Base-by-base conservation (phyloP, 1,139 yeast genomes). In the Candida anutae region DNA sequence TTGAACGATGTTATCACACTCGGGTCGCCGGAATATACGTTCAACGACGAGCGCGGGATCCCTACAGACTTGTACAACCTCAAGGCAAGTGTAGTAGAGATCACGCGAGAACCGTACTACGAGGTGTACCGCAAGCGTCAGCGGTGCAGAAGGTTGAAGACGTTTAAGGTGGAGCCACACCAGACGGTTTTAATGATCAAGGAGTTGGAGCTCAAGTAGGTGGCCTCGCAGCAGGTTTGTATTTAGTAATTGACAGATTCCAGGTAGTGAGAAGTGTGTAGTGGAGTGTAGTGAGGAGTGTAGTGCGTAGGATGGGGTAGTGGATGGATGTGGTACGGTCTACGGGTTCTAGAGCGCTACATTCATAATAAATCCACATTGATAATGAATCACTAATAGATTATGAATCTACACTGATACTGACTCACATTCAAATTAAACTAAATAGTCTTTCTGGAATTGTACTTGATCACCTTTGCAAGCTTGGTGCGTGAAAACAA, bases 21-120 rank as follows among this genome's bases (percentile, higher is more conserved):
- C 26, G 98, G 98, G 3, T 77, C 94, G 4, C 77, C 95, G 26
- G 81, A 82, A 50, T 81, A 73, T 56, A 85, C 95, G 16, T 70
- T 42, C 41, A 59, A 56, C 33, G 53, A 53, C 26, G 46, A 46
- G 18, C 30, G 50, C 3, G 71, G 71, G 2, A 60, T 65, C 18
- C 45, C 58, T 2, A 31, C 37, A 6, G 50, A 47, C 4, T 56
- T 78, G 11, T 81, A 67, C 48, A 61, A 73, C 5, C 66, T 90
- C 42, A 76, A 69, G 36, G 98, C 94, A 12, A 73, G 74, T 16
- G 88, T 90, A 26, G 58, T 84, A 18, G 98, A 88, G 48, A 81
- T 85, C 58, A 83, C 96, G 2, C 74, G 83, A 44, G 82, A 82
- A 39, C 94, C 93, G 37, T 72, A 82, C 57, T 68, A 75, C 33